Evolutionary conservation across 2,329 filamentous ascomycete species (phyloP).

Genomic region (Colletotrichum orchidophilum): DNA sequence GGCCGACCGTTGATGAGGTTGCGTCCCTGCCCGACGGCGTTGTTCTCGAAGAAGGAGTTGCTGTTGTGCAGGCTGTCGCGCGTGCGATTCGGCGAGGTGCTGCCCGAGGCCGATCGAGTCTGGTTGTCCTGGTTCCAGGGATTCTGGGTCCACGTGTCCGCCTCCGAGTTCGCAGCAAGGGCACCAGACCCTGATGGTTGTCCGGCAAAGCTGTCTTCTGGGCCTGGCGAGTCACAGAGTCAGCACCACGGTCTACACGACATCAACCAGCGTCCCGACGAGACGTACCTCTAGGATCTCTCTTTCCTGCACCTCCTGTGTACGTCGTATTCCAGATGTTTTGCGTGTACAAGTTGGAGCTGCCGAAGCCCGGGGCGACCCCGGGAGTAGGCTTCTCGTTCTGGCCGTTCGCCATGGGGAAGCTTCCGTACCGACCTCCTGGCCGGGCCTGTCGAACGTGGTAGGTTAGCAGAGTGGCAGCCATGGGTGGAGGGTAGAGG

Average conservation of each 20-base stretch:
- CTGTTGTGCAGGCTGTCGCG: conserved; percentile 59
- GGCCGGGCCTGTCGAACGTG: conserved; percentile 44
- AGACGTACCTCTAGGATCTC: conserved; percentile 57
- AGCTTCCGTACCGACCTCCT: conserved; percentile 50
- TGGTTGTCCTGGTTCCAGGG: conserved; percentile 68
- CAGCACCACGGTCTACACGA: conserved; percentile 37
- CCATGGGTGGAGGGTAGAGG: conserved; percentile 8
- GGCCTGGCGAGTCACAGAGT: conserved; percentile 34
- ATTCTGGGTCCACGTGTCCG: conserved; percentile 68
- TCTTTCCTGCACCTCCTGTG: conserved; percentile 51
- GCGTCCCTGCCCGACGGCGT: conserved; percentile 53
- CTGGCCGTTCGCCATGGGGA: conserved; percentile 45
- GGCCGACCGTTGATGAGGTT: conserved; percentile 43
- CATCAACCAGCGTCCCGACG: background rate
- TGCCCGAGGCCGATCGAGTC: conserved; percentile 57
- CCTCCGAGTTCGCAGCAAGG: conserved; percentile 74
- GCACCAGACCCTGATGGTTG: conserved; percentile 74
- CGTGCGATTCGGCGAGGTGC: conserved; percentile 67
- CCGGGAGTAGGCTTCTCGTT: conserved; percentile 42
- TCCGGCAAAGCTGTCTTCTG: conserved; percentile 24
- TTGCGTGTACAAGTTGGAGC: conserved; percentile 47
- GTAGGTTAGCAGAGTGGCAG: conserved; percentile 29
- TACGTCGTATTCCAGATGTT: conserved; percentile 52
- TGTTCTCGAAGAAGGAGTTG: conserved; percentile 57
- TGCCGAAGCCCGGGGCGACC: conserved; percentile 48